Evolutionary conservation across 129 eudicot genomes (phyloP).

Genomic region (Flaveria brownii): DNA sequence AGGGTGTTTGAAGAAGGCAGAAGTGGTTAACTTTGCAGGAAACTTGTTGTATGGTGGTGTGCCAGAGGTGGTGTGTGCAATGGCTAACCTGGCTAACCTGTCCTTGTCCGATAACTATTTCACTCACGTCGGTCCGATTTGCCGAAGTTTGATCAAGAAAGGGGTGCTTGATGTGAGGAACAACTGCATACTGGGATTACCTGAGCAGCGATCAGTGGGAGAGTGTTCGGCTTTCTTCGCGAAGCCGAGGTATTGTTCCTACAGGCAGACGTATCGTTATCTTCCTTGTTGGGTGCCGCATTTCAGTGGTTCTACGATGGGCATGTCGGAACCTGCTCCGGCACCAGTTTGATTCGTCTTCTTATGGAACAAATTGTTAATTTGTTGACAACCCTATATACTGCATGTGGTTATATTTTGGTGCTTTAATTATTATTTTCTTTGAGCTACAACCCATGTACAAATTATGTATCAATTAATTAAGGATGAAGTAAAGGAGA

Average conservation of each 20-base stretch:
- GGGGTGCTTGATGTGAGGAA: conserved; percentile 67
- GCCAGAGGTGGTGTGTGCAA: conserved; percentile 81
- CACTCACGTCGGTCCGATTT: conserved; percentile 54
- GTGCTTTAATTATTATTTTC: neutral
- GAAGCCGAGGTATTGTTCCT: conserved; percentile 55
- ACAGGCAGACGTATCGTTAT: conserved; percentile 31
- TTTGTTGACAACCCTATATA: neutral
- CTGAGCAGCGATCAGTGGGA: conserved; percentile 46
- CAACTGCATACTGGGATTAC: conserved; percentile 65
- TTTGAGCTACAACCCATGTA: neutral
- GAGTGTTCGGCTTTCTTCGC: conserved; percentile 62
- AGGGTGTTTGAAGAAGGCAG: conserved; percentile 64
- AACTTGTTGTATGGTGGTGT: conserved; percentile 64
- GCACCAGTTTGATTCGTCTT: conserved; percentile 28
- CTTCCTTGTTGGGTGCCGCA: conserved; percentile 73
- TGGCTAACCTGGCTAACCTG: conserved; percentile 55
- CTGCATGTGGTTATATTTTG: neutral
- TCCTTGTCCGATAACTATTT: conserved; percentile 70
- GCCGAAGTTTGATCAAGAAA: conserved; percentile 52
- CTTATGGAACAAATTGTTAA: neutral
- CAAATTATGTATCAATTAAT: neutral
- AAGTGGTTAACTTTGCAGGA: conserved; percentile 59
- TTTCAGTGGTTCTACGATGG: conserved; percentile 38
- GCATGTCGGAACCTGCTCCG: conserved; percentile 50
- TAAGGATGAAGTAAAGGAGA: too few relatives aligned